phyloP scores from a whole-genome alignment of 2,329 filamentous ascomycete species.

The Colletotrichum trifolii region DNA sequence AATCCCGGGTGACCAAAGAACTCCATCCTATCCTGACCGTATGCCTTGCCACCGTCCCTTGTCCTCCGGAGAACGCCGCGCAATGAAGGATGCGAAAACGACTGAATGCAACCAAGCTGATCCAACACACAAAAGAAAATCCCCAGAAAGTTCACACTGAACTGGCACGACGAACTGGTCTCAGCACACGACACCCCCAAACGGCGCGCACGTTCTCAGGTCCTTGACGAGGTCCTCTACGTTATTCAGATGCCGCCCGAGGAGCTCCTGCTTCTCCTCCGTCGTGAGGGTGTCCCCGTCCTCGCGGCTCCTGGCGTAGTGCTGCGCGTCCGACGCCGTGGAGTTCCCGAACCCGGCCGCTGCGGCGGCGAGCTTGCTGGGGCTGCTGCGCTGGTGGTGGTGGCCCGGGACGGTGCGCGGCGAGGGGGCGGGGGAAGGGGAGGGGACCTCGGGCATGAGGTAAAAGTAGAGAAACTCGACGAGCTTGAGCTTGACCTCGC shows the following conservation, averaged over 20 bases:
- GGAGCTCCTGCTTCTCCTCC: constrained; percentile 82
- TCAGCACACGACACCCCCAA: constrained; percentile 69
- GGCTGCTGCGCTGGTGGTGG: constrained; percentile 67
- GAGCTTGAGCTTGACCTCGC: constrained; percentile 94
- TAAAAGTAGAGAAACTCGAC: constrained; percentile 99
- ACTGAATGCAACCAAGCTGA: not conserved
- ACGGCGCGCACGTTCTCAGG: constrained; percentile 81
- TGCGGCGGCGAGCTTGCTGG: constrained; percentile 73
- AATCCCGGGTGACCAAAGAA: no score
- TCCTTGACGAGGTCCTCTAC: constrained; percentile 89
- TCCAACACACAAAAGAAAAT: constrained; percentile 24
- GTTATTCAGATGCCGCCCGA: constrained; percentile 82
- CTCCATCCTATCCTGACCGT: no score
- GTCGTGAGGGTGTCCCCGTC: constrained; percentile 69
- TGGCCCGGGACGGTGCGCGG: constrained; percentile 61
- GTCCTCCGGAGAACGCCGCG: constrained; percentile 33
- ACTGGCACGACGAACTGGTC: constrained; percentile 3
- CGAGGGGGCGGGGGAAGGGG: constrained; percentile 61
- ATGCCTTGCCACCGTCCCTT: not conserved
- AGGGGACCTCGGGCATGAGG: constrained; percentile 88
- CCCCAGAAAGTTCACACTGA: constrained; percentile 18
- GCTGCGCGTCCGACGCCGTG: constrained; percentile 44
- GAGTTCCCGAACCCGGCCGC: constrained; percentile 54
- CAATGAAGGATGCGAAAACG: constrained; percentile 20
- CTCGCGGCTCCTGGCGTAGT: constrained; percentile 47